Evolutionary conservation across 2,329 filamentous ascomycete genomes (phyloP), one percentile per base, ranked within the genome.

Genomic region (Dendryphion nanum): DNA sequence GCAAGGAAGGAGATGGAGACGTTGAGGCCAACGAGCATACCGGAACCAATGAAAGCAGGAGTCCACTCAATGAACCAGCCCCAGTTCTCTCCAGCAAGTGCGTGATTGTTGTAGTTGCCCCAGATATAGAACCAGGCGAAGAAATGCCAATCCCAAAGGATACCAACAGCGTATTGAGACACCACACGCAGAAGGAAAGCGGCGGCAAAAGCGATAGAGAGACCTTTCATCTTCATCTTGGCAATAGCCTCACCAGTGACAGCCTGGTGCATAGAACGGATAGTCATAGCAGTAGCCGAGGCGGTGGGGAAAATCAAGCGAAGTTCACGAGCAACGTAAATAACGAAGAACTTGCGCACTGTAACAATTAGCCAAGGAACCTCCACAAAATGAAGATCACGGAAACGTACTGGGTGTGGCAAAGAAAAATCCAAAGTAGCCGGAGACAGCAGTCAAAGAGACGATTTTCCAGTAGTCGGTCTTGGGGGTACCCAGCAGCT

Each of bases 291-390:
- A 1, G 78, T 80, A 2, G 79, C 79, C 18, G 78, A 78, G 0
- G 78, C 66, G 0, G 77, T 76, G 2, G 79, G 79, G 61, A 82
- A 82, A 39, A 82, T 71, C 30, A 82, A 69, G 40, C 72, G 74
- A 20, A 82, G 64, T 61, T 82, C 78, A 7, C 78, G 70, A 3
- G 78, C 78, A 10, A 83, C 77, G 41, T 82, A 78, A 58, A 84
- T 77, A 59, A 85, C 76, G 68, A 83, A 85, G 68, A 85, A 84
- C 55, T 82, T 82, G 41, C 81, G 77, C 15, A 82, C 60, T 67
- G 35, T 17, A 36, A 5, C 7, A 17, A 6, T 20, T 36, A 13
- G 48, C 8, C n/a, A 26, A 26, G 8, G 31, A 30, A 26, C 5
- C 29, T 15, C 18, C 16, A 42, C 17, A 28, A 30, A 19, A 55